Conservation (phyloP, 768 basidiomycete genomes). For the Leccinum aurantiacum region DNA sequence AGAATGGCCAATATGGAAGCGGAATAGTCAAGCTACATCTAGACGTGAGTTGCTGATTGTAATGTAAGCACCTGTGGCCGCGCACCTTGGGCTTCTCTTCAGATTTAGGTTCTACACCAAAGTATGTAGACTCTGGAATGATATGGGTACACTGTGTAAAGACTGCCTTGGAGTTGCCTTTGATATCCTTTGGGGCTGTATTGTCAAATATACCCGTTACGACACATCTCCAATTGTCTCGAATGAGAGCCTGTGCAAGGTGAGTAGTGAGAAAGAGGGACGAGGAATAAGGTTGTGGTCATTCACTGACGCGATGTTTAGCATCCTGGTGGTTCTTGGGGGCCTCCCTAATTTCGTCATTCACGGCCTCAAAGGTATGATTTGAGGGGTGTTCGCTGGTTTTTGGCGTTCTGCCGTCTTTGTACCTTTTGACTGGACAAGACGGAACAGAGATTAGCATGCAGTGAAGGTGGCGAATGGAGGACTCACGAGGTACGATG, state of each 20-base stretch:
- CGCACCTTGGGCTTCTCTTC: neutral
- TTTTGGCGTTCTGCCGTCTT: slow-evolving; percentile 17
- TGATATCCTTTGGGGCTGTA: neutral
- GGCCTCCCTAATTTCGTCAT: neutral
- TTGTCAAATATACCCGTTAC: slow-evolving; percentile 30
- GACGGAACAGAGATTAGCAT: neutral
- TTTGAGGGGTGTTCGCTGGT: neutral
- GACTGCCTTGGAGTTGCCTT: neutral
- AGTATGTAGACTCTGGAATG: slow-evolving; percentile 4
- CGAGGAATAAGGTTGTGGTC: neutral
- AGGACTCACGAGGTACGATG: slow-evolving; percentile 8
- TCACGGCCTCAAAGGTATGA: slow-evolving; percentile 11
- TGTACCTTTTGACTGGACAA: slow-evolving; percentile 16
- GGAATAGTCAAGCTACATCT: slow-evolving; percentile 5
- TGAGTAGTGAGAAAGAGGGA: neutral
- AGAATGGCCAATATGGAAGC: neutral
- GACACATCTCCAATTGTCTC: slow-evolving; percentile 38
- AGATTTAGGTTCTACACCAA: slow-evolving; percentile 2
- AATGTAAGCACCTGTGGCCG: neutral
- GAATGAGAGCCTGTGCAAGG: slow-evolving; percentile 33
- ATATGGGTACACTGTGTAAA: slow-evolving; percentile 2
- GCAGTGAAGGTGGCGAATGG: neutral
- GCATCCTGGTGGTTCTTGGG: slow-evolving; percentile 6
- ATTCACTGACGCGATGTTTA: slow-evolving; percentile 2
- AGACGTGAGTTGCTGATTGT: neutral